phyloP scores from a whole-genome alignment of 2,329 filamentous ascomycete species.

The Diaporthe amygdali region DNA sequence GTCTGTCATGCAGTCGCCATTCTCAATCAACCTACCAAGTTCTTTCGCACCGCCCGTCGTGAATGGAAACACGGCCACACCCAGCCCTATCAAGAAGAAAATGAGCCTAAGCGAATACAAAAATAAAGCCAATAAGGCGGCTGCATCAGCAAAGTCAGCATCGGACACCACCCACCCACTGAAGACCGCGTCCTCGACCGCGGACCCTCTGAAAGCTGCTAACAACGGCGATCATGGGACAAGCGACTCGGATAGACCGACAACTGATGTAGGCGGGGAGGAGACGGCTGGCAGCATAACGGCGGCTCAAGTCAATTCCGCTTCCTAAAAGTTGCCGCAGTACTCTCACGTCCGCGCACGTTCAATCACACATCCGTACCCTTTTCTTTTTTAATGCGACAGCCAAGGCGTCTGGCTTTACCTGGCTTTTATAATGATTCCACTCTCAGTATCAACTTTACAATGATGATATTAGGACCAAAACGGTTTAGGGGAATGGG shows the following conservation, averaged over 20 bases:
- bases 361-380: background rate
- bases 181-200: conserved; percentile 42
- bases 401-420: conserved; percentile 1
- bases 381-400: conserved; percentile 17
- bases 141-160: conserved; percentile 33
- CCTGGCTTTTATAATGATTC: conserved; percentile 20
- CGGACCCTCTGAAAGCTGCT: conserved; percentile 45
- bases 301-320: background rate
- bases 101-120: conserved; percentile 71
- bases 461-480: conserved; percentile 10
- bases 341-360: background rate
- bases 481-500: conserved; percentile 14
- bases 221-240: conserved; percentile 27
- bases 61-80: conserved; percentile 52
- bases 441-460: conserved; percentile 14
- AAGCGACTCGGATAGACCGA: background rate
- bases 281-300: background rate
- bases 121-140: conserved; percentile 61
- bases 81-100: conserved; percentile 71
- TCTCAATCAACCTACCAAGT: conserved; percentile 46
- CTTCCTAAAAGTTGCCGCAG: background rate
- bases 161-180: conserved; percentile 42
- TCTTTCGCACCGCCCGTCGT: conserved; percentile 47
- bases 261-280: background rate
- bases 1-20: conserved; percentile 55